Percentiles rank a stretch among this genome's conserved stretches.
Evolutionary conservation across 2,329 filamentous ascomycete species (phyloP).

Genomic region (Teratosphaeriaceae sp.): DNA sequence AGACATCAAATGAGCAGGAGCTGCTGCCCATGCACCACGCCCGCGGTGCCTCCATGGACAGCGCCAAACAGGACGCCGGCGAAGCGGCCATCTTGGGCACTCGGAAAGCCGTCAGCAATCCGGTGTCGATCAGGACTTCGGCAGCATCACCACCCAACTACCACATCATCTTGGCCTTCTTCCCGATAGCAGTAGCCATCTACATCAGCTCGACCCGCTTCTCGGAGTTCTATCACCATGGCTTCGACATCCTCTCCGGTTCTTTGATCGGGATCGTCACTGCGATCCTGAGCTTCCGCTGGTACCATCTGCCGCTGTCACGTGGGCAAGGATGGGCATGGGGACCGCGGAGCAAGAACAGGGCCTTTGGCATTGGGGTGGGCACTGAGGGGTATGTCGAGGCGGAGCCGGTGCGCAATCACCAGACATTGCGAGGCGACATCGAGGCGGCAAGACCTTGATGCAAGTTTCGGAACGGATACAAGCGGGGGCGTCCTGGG

Average conservation of each 20-base stretch:
- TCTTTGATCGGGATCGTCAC: slow-evolving; percentile 66
- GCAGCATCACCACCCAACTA: slow-evolving; percentile 79
- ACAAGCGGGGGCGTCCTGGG: no score
- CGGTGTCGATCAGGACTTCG: slow-evolving; percentile 47
- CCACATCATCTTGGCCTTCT: slow-evolving; percentile 61
- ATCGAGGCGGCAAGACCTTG: background rate
- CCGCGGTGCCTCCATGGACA: slow-evolving; percentile 10
- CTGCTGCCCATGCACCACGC: slow-evolving; percentile 25
- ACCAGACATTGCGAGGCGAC: background rate
- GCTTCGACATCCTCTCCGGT: slow-evolving; percentile 89
- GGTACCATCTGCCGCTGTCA: slow-evolving; percentile 75
- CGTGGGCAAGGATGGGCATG: slow-evolving; percentile 84
- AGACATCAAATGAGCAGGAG: slow-evolving; percentile 10
- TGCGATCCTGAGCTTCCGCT: slow-evolving; percentile 70
- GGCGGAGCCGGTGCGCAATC: slow-evolving; percentile 30
- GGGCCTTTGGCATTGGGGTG: slow-evolving; percentile 73
- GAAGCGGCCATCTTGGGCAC: background rate
- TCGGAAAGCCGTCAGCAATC: slow-evolving; percentile 12
- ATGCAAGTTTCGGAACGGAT: no score
- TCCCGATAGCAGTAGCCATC: slow-evolving; percentile 67
- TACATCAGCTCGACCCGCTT: slow-evolving; percentile 83
- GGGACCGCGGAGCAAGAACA: slow-evolving; percentile 65
- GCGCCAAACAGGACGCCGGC: slow-evolving; percentile 10
- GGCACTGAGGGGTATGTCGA: slow-evolving; percentile 45
- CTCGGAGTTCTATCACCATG: slow-evolving; percentile 83